phyloP scores from a whole-genome alignment of 208 protist genomes.

The Naegleria lovaniensis region DNA sequence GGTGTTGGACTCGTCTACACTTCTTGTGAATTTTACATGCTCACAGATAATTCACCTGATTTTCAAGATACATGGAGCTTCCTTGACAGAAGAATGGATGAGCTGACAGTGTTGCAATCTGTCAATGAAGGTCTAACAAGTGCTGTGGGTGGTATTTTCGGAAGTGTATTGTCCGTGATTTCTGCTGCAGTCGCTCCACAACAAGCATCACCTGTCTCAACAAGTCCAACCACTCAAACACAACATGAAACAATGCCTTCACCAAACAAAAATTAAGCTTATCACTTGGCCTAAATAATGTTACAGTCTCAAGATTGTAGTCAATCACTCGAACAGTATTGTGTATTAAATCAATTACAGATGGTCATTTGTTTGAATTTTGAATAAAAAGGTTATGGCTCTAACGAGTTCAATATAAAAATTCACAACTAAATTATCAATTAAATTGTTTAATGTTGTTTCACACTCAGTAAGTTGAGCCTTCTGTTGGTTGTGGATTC shows the following conservation, averaged over 20 bases:
- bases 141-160: not conserved
- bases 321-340: too few species aligned
- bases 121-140: not conserved
- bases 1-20: conserved; percentile 3
- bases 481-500: conserved; percentile 51
- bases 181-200: not conserved
- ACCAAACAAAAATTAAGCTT: not conserved
- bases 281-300: too few species aligned
- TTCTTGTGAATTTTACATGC: conserved; percentile 7
- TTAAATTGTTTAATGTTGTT: too few species aligned
- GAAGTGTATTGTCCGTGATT: not conserved
- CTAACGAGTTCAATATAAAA: too few species aligned
- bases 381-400: too few species aligned
- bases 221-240: not conserved
- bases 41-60: not conserved
- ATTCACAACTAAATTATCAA: too few species aligned
- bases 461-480: conserved; percentile 34
- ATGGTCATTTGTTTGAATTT: not conserved
- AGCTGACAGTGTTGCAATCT: not conserved
- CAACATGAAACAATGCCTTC: not conserved
- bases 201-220: not conserved
- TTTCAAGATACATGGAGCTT: conserved; percentile 11
- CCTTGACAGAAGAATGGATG: conserved; percentile 11
- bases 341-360: too few species aligned
- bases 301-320: too few species aligned